phyloP scores from a whole-genome alignment of 208 protist genomes.

The Trypanosoma congolense region DNA sequence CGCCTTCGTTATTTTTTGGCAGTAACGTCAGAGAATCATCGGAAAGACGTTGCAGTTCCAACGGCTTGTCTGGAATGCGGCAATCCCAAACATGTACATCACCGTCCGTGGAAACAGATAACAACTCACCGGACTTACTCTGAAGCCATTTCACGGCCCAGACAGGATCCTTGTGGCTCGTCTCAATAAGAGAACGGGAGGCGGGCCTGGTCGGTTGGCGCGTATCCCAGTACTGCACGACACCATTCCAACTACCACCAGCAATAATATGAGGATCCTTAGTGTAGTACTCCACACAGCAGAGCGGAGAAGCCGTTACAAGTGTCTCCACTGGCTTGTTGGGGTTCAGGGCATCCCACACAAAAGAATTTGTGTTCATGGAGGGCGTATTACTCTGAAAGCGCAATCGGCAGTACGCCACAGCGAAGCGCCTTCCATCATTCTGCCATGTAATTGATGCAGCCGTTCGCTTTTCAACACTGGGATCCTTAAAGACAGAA shows the following conservation, averaged over 20 bases:
- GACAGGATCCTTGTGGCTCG: slow-evolving; percentile 96
- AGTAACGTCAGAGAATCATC: slow-evolving; percentile 85
- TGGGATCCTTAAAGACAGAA: slow-evolving; percentile 93
- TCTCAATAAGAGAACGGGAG: slow-evolving; percentile 90
- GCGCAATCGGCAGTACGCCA: slow-evolving; percentile 91
- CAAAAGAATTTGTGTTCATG: slow-evolving; percentile 92
- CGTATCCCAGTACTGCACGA: slow-evolving; percentile 95
- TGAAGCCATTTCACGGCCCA: slow-evolving; percentile 95
- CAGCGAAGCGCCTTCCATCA: slow-evolving; percentile 90
- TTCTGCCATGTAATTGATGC: slow-evolving; percentile 94
- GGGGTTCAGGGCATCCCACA: slow-evolving; percentile 97
- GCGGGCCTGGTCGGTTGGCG: slow-evolving; percentile 87
- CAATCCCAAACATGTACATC: slow-evolving; percentile 94
- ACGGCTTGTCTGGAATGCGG: slow-evolving; percentile 89
- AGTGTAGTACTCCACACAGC: slow-evolving; percentile 94
- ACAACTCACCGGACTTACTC: slow-evolving; percentile 94
- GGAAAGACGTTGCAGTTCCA: slow-evolving; percentile 77
- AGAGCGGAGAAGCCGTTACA: slow-evolving; percentile 90
- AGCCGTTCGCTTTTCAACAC: slow-evolving; percentile 84
- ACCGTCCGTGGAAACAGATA: slow-evolving; percentile 94
- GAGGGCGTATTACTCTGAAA: slow-evolving; percentile 91
- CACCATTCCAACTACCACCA: slow-evolving; percentile 96
- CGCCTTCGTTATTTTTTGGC: slow-evolving; percentile 87
- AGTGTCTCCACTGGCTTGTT: slow-evolving; percentile 93
- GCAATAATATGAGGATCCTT: slow-evolving; percentile 95